A percentile compares a stretch with the other conserved stretches of the same genome.
Evolutionary conservation across 306 rosid species (phyloP).

Genomic region (Vigna trinervia): DNA sequence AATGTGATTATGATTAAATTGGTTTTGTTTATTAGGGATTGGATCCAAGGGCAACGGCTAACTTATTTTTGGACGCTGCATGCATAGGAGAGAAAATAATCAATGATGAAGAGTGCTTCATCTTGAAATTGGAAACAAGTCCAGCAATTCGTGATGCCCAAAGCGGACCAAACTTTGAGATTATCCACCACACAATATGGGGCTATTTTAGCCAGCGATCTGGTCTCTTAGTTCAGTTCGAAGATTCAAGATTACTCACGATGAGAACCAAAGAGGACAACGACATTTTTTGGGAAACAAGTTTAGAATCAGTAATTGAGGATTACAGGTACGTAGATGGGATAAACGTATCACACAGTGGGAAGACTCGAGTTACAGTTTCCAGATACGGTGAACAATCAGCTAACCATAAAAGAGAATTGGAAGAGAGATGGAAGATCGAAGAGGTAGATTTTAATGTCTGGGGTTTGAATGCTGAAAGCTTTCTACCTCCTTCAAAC

Average conservation of each 20-base stretch:
- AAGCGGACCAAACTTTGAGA: slow-evolving; percentile 69
- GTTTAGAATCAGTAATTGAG: slow-evolving; percentile 76
- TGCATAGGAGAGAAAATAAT: slow-evolving; percentile 90
- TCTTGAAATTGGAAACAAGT: slow-evolving; percentile 76
- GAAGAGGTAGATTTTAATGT: slow-evolving; percentile 84
- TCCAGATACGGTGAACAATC: slow-evolving; percentile 84
- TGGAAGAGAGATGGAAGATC: slow-evolving; percentile 88
- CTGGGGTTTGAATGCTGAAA: slow-evolving; percentile 69
- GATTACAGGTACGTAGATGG: slow-evolving; percentile 80
- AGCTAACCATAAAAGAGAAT: slow-evolving; percentile 78
- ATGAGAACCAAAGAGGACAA: slow-evolving; percentile 68
- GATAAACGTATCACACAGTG: slow-evolving; percentile 85
- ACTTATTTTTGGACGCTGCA: slow-evolving; percentile 75
- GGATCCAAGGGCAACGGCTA: slow-evolving; percentile 92
- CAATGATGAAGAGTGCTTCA: slow-evolving; percentile 82
- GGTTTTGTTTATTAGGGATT: slow-evolving; percentile 61
- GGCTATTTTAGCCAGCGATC: slow-evolving; percentile 96
- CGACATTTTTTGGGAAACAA: slow-evolving; percentile 96
- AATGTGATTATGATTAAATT: not conserved
- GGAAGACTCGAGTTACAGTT: slow-evolving; percentile 70
- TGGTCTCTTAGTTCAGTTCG: slow-evolving; percentile 80
- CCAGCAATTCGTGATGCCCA: slow-evolving; percentile 78
- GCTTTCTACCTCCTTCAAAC: slow-evolving; percentile 73
- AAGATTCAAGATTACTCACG: slow-evolving; percentile 81
- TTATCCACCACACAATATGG: slow-evolving; percentile 91